These are phyloP conservation scores for Yamadazyma oceani DNA, from an alignment of 1,139 yeast genomes.

Conservation along the genomic window DNA sequence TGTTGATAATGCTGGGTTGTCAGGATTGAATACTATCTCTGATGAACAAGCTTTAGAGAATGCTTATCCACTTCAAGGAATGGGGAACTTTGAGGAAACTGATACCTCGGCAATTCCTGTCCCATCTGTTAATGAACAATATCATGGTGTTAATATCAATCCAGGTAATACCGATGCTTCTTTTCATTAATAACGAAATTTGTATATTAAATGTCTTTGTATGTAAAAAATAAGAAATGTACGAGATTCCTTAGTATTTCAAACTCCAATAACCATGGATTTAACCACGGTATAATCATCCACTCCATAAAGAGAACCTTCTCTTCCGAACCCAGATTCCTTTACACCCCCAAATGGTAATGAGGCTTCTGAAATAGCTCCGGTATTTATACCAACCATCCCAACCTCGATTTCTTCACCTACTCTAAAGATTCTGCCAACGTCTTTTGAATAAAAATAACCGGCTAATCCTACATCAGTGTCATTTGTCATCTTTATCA, in stretches of 20 bases:
- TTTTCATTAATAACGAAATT: neutral
- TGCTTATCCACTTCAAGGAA: neutral
- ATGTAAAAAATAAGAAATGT: no score
- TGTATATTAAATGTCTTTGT: no score
- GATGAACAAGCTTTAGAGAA: no score
- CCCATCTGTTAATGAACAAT: neutral
- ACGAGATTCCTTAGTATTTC: no score
- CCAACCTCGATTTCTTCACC: conserved; percentile 46
- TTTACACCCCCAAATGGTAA: conserved; percentile 49
- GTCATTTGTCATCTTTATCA: conserved; percentile 64
- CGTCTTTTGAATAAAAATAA: conserved; percentile 40
- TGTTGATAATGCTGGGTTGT: no score
- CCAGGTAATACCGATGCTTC: neutral
- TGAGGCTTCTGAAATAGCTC: conserved; percentile 45
- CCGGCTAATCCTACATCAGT: conserved; percentile 52
- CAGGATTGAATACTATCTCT: no score
- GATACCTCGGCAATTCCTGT: neutral
- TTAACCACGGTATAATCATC: conserved; percentile 41
- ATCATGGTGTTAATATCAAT: neutral
- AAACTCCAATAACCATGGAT: conserved; percentile 24
- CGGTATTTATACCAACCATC: conserved; percentile 50
- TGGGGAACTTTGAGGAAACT: neutral
- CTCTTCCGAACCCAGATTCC: conserved; percentile 50
- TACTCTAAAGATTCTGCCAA: conserved; percentile 55
- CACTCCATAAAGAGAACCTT: conserved; percentile 45